Base-by-base conservation (phyloP, 1,284 basidiomycete genomes). In the Pascua sp. region DNA sequence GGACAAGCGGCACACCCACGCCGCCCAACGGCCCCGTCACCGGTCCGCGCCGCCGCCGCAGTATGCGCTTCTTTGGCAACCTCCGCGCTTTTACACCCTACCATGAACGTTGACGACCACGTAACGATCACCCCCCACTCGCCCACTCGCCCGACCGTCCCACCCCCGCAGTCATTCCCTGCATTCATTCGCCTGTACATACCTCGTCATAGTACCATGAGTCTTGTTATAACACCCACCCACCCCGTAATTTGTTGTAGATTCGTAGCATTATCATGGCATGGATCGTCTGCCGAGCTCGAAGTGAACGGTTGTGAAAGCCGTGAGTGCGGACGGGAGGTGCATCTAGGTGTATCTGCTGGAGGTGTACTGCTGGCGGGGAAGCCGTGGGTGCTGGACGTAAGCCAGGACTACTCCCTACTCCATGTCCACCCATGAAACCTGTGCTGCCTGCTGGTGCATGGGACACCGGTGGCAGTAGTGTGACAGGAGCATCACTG, bases 61-160 rank as follows among this genome's bases (percentile, higher is more conserved):
- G 54, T 17, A 41, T 60, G 24, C 51, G 49, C 24, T 52, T 60
- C 41, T 52, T 60, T 17, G 59, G 55, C 49, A 48, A 53, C 32
- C 55, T 60, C 11, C 59, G 59, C 4, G 59, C 55, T 8, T 60
- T 60, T 42, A 60, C 59, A 9, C 59, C 59, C 11, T 32, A 32
- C 24, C 24, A 32, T 32, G 24, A 32, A 32, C 24, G 24, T 32
- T 32, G 24, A 32, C 24, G 24, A 32, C 24, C 24, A 32, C 24
- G 3, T 32, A 32, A 32, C 24, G 24, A 32, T 32, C 4, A 3
- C 24, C 24, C 24, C 24, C 24, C 4, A 32, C 24, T 32, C 7
- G 24, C 24, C 24, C 24, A 32, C 24, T n/a, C n/a, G n/a, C 24
- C 24, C 24, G 7, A 32, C 24, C 24, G 7, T 32, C 24, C 24